phyloP scores from a whole-genome alignment of 1,284 basidiomycete genomes.

The Pholiota adiposa region DNA sequence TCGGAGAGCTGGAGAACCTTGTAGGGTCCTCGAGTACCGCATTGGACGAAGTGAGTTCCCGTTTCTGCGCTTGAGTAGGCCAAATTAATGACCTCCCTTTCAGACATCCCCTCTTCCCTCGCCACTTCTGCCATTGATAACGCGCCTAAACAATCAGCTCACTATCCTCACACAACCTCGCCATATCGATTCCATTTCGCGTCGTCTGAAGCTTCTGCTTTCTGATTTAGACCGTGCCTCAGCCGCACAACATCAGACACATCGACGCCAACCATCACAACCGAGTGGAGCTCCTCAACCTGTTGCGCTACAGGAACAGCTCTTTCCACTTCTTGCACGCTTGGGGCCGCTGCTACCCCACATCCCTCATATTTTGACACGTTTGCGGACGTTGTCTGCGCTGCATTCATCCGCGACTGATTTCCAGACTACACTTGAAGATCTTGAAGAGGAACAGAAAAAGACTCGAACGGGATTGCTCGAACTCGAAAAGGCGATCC shows the following conservation, averaged over 20 bases:
- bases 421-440: slow-evolving; percentile 72
- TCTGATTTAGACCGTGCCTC: slow-evolving; percentile 91
- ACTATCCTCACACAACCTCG: slow-evolving; percentile 92
- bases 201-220: slow-evolving; percentile 90
- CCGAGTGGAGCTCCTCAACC: slow-evolving; percentile 34
- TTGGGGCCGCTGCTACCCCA: slow-evolving; percentile 89
- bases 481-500: slow-evolving; percentile 73
- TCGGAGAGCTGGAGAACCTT: slow-evolving; percentile 79
- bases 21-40: slow-evolving; percentile 75
- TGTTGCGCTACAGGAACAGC: slow-evolving; percentile 60
- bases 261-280: slow-evolving; percentile 44
- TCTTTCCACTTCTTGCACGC: slow-evolving; percentile 80
- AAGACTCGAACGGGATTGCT: slow-evolving; percentile 64
- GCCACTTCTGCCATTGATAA: slow-evolving; percentile 82
- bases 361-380: slow-evolving; percentile 88
- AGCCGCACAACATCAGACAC: slow-evolving; percentile 49
- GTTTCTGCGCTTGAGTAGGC: neutral
- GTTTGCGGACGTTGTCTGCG: slow-evolving; percentile 82
- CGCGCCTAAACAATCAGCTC: slow-evolving; percentile 84
- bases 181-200: slow-evolving; percentile 95
- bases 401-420: slow-evolving; percentile 84
- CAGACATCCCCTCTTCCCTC: slow-evolving; percentile 72
- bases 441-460: slow-evolving; percentile 75
- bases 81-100: neutral
- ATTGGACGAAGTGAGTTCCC: slow-evolving; percentile 67